These are phyloP conservation scores for Elsinoe arachidis DNA, from an alignment of 2,329 filamentous ascomycete species.

Conservation along the genomic window DNA sequence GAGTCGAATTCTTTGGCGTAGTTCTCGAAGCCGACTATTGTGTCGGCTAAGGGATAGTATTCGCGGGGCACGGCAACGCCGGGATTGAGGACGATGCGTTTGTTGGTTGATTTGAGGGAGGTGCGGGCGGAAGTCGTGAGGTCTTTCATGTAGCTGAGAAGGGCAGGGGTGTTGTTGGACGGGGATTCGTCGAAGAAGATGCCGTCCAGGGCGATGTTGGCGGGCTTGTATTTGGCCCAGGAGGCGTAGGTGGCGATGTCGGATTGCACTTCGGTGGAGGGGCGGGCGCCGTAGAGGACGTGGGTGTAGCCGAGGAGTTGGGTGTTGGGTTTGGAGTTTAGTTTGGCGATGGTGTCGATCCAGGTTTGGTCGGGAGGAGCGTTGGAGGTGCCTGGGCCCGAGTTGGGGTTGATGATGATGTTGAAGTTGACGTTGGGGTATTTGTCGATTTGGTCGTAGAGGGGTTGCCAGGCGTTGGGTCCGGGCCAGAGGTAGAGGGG, in stretches of 20 bases:
- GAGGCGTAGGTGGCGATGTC: slow-evolving; percentile 21
- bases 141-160: slow-evolving; percentile 15
- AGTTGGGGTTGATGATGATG: slow-evolving; percentile 24
- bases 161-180: slow-evolving; percentile 12
- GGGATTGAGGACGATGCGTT: slow-evolving; percentile 15
- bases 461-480: slow-evolving; percentile 15
- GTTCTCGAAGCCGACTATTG: slow-evolving; percentile 12
- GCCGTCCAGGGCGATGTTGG: slow-evolving; percentile 20
- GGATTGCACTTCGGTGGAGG: slow-evolving; percentile 16
- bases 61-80: slow-evolving; percentile 4
- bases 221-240: slow-evolving; percentile 19
- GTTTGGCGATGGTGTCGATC: slow-evolving; percentile 20
- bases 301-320: slow-evolving; percentile 23
- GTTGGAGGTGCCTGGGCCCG: slow-evolving; percentile 19
- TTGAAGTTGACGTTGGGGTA: slow-evolving; percentile 24
- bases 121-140: slow-evolving; percentile 3
- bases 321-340: slow-evolving; percentile 23
- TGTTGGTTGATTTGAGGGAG: slow-evolving; percentile 5
- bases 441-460: slow-evolving; percentile 16
- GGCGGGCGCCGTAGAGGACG: slow-evolving; percentile 21
- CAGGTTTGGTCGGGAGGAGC: slow-evolving; percentile 19
- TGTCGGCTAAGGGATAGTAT: slow-evolving; percentile 4
- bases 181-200: slow-evolving; percentile 24
- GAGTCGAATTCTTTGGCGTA: not conserved
- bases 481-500: slow-evolving; percentile 17